Evolutionary conservation across 331 rosid species (phyloP), one percentile per base, ranked within the genome.

Genomic region (Rosa hybrid): DNA sequence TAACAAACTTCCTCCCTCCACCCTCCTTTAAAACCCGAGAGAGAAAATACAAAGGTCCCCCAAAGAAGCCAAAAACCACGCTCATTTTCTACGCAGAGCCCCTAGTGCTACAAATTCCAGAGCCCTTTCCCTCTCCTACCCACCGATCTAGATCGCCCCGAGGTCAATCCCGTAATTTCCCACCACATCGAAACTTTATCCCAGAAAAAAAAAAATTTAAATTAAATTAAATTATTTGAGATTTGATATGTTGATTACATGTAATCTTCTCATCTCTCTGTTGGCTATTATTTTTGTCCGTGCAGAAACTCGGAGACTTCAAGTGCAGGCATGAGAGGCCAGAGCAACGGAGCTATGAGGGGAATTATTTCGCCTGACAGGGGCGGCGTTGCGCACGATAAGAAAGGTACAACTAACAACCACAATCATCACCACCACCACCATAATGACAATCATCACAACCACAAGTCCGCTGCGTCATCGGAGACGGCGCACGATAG

Each of bases 401-500:
- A 91, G 91, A 92, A 88, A 78, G 91, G 87, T 67, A 39, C 72
- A 67, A 9, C 16, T 39, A 34, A 17, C 44, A 74, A 46, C 81
- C 81, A 81, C 75, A 49, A 77, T 21, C 83, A 78, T 76, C 79
- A 84, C 63, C 77, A 77, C 27, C 72, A 89, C 39, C 72, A 89
- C 39, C 64, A 77, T 60, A 76, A 81, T 18, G 81, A 84, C 77
- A 88, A 88, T 78, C 25, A 81, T 41, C 80, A 88, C 16, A 79
- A 82, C 62, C 86, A 87, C 85, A 92, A 89, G 78, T 86, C 96
- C 2, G 98, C 89, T 1, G 98, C 88, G 6, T 91, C 99, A 3
- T 91, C 99, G 73, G 99, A 93, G 77, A 93, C 93, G 41, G 98
- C 98, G 76, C 92, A 89, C 83, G 98, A 96, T 86, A 88, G 98